phyloP scores from a whole-genome alignment of 345 rosid species.

The Eucalyptus cloeziana region DNA sequence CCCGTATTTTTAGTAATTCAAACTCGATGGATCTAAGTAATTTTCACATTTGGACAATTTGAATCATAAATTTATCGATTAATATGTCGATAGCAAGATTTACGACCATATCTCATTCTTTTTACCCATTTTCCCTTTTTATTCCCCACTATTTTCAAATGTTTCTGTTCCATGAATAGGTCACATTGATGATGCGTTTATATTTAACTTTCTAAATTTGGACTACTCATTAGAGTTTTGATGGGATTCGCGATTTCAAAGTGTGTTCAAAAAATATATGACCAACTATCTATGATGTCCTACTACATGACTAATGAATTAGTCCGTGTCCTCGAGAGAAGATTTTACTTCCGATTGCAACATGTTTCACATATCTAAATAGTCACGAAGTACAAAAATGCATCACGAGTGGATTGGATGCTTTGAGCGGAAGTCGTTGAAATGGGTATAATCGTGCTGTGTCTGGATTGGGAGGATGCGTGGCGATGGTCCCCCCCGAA shows the following conservation, averaged over 20 bases:
- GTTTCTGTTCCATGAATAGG: rapidly evolving
- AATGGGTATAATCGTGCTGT: neutral
- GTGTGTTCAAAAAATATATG: neutral
- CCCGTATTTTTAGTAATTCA: neutral
- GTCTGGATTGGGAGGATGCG: neutral
- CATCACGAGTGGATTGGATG: neutral
- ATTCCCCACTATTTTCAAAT: too few relatives aligned
- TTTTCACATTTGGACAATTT: neutral
- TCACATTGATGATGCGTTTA: rapidly evolving
- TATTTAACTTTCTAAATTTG: neutral
- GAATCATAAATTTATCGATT: rapidly evolving
- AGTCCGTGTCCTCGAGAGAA: rapidly evolving
- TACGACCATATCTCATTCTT: rapidly evolving
- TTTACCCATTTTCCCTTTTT: neutral
- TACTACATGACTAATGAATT: neutral
- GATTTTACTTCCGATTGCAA: neutral
- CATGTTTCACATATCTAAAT: rapidly evolving
- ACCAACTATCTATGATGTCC: rapidly evolving
- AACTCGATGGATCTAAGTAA: neutral
- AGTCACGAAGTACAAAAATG: rapidly evolving
- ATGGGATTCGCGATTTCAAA: rapidly evolving
- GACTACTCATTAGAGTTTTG: neutral
- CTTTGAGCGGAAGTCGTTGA: too few relatives aligned
- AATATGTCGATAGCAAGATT: rapidly evolving
- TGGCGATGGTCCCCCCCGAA: neutral